Evolutionary conservation across 208 protist species (phyloP).

Genomic region (Acanthamoeba healyi): DNA sequence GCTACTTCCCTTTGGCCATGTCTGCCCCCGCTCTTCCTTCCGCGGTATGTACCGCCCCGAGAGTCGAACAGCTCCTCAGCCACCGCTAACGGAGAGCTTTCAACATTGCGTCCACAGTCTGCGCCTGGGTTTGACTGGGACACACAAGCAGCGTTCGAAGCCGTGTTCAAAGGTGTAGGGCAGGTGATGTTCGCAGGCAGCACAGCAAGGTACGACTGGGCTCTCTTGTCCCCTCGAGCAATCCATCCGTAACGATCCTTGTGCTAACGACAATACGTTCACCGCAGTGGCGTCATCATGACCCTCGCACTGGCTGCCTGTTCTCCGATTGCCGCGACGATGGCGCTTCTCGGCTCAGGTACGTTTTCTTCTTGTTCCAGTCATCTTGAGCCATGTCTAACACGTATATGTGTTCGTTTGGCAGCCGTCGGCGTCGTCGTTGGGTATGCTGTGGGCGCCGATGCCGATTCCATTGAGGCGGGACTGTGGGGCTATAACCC

Average conservation of each 20-base stretch:
- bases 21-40: background rate
- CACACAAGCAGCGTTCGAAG: constrained; percentile 32
- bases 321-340: background rate
- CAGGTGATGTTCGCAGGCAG: constrained; percentile 31
- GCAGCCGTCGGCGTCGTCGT: background rate
- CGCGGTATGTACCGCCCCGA: background rate
- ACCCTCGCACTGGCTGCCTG: background rate
- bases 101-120: background rate
- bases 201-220: background rate
- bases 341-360: background rate
- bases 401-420: no score
- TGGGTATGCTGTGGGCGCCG: background rate
- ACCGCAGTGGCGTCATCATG: constrained; percentile 37
- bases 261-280: no score
- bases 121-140: background rate
- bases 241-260: background rate
- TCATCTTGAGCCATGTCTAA: no score
- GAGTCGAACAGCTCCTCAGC: background rate
- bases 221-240: background rate
- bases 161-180: constrained; percentile 40
- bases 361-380: background rate
- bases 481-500: constrained; percentile 56
- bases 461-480: background rate
- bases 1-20: constrained; percentile 17
- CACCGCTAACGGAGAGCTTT: background rate